Percentiles rank a stretch among this genome's conserved stretches.
Evolutionary conservation across 2,329 filamentous ascomycete genomes (phyloP).

Genomic region (Penicillium sp.): DNA sequence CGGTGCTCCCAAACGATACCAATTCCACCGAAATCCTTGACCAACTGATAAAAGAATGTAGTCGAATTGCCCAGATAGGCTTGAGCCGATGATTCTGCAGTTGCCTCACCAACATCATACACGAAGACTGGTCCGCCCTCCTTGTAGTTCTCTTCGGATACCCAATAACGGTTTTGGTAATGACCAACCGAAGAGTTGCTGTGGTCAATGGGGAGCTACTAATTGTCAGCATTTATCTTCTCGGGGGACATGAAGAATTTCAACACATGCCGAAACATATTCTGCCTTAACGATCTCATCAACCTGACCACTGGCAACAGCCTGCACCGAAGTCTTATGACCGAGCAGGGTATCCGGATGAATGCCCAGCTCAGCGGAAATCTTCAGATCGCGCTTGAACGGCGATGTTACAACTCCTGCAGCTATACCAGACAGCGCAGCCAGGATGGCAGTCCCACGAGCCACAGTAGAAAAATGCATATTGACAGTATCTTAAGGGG

Average conservation of each 20-base stretch:
- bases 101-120: constrained; percentile 51
- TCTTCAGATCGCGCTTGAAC: constrained; percentile 17
- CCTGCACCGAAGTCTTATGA: constrained; percentile 6
- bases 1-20: constrained; percentile 48
- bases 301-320: not conserved
- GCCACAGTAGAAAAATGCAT: constrained; percentile 12
- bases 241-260: accelerated
- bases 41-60: constrained; percentile 33
- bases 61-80: constrained; percentile 32
- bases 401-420: not conserved
- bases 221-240: not conserved
- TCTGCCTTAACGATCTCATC: not conserved
- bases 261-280: constrained; percentile 13
- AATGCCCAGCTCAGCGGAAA: constrained; percentile 22
- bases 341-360: constrained; percentile 15
- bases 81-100: constrained; percentile 43
- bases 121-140: constrained; percentile 56
- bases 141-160: constrained; percentile 56
- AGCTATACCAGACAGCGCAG: constrained; percentile 12
- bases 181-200: constrained; percentile 43
- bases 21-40: constrained; percentile 39
- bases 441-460: constrained; percentile 2
- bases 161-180: constrained; percentile 58
- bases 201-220: constrained; percentile 38
- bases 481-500: not conserved